Percentiles rank a stretch among this genome's conserved stretches.
Evolutionary conservation across 805 yeast species (phyloP).

Genomic region (Cyberlindnera maritima): DNA sequence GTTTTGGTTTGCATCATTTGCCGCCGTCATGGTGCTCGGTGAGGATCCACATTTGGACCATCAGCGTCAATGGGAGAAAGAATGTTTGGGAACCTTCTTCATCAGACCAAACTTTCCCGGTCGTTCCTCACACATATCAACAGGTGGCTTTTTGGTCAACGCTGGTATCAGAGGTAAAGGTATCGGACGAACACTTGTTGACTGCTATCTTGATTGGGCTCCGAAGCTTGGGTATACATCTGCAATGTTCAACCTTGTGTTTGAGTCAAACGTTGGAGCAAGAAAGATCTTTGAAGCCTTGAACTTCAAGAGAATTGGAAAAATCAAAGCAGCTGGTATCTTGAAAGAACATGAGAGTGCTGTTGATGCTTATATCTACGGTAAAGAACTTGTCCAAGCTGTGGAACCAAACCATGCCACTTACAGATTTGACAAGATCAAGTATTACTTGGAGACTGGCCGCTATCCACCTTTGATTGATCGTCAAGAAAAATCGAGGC

Average conservation of each 20-base stretch:
- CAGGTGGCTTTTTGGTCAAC: conserved; percentile 84
- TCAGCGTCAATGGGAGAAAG: conserved; percentile 83
- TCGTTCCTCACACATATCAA: conserved; percentile 87
- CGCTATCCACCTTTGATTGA: conserved; percentile 81
- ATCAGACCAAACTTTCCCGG: conserved; percentile 92
- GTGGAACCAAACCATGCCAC: conserved; percentile 42
- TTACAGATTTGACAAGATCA: conserved; percentile 67
- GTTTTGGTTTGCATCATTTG: conserved; percentile 86
- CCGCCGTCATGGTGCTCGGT: conserved; percentile 78
- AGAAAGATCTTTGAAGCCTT: conserved; percentile 73
- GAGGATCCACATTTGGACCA: conserved; percentile 53
- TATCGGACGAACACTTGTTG: conserved; percentile 81
- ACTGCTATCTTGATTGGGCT: conserved; percentile 88
- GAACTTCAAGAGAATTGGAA: conserved; percentile 75
- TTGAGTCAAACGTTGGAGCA: conserved; percentile 84
- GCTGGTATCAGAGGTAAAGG: conserved; percentile 93
- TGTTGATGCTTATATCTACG: conserved; percentile 84
- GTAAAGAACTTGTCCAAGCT: conserved; percentile 66
- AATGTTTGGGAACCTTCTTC: conserved; percentile 84
- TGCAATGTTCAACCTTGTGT: conserved; percentile 78
- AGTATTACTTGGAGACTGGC: conserved; percentile 77
- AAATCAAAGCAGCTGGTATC: conserved; percentile 83
- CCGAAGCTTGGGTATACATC: conserved; percentile 85
- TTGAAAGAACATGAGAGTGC: conserved; percentile 81
- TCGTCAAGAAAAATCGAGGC: conserved; percentile 82